Evolutionary conservation across 1,139 yeast species (phyloP), one percentile per base, ranked within the genome.

Genomic region (Zygosaccharomyces sapae): DNA sequence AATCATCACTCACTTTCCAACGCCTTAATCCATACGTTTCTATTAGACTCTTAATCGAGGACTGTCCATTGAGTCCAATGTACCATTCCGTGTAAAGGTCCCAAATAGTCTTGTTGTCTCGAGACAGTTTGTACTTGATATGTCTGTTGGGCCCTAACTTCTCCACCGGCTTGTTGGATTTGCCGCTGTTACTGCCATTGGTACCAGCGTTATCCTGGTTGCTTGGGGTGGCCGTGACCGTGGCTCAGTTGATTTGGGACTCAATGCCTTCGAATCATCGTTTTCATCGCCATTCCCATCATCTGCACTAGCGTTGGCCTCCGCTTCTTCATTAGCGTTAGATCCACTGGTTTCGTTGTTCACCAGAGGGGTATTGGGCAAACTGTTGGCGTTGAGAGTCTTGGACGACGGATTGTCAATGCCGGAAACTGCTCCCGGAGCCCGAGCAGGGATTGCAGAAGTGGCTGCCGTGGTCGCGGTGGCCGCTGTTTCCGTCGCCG

Each of bases 51-150:
- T 58, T 58, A 20, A 66, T 62, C 4, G 70, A 62, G n/a, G 57
- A 57, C 37, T 63, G 57, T 7, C 67, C 67, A 43, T 61, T 62
- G n/a, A 65, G 48, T 3, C 69, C 69, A 43, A 58, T 55, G 43
- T 62, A 65, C 69, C 69, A 65, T 48, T 65, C 69, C 2, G 65
- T 64, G 50, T 64, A 65, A n/a, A 66, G 46, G 48, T 66, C 70
- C 68, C 67, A 64, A 1, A 66, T 58, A 0, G 69, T 63, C 43
- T 64, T 66, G 43, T 66, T 65, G 7, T 64, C 68, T 38, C 69
- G 55, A 10, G 66, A 65, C 3, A 65, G 51, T 48, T 64, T 65
- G 43, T 65, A 65, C 38, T 65, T 65, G 39, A 65, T 48, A 36
- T 48, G 51, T 20, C 47, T 45, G 16, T 48, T 48, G n/a, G 51